Evolutionary conservation across 257 asterid genomes (phyloP).

Genomic region (Handroanthus guayacan): DNA sequence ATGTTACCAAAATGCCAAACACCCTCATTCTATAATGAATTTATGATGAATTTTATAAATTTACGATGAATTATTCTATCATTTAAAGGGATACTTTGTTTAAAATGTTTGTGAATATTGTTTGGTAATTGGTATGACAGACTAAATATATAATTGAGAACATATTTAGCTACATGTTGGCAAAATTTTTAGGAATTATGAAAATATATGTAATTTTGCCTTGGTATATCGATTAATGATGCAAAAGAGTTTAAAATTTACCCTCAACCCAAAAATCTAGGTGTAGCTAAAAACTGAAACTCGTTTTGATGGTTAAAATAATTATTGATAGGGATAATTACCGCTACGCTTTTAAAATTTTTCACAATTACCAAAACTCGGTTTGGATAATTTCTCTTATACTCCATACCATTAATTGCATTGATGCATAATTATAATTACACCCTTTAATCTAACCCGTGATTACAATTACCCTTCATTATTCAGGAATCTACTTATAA

Average conservation of each 20-base stretch:
- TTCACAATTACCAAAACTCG: too few species aligned
- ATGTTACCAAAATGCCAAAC: too few species aligned
- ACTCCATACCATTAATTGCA: too few species aligned
- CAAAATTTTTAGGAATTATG: background rate
- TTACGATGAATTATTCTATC: too few species aligned
- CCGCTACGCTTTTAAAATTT: too few species aligned
- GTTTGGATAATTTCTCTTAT: too few species aligned
- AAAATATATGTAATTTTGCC: background rate
- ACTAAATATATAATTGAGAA: slow-evolving; percentile 15
- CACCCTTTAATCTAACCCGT: too few species aligned
- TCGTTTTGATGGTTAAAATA: background rate
- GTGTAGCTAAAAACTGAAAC: background rate
- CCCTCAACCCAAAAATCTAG: background rate
- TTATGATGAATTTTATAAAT: too few species aligned
- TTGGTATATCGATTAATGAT: background rate
- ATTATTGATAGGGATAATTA: background rate
- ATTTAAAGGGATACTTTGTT: background rate
- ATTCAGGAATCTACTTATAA: too few species aligned
- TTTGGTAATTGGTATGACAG: background rate
- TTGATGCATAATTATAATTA: too few species aligned
- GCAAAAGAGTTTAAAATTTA: background rate
- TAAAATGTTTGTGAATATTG: background rate
- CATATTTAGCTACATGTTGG: slow-evolving; percentile 1
- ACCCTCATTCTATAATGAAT: too few species aligned
- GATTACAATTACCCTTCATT: too few species aligned